Conservation (phyloP, 331 rosid species). For the Spiraea crenata region DNA sequence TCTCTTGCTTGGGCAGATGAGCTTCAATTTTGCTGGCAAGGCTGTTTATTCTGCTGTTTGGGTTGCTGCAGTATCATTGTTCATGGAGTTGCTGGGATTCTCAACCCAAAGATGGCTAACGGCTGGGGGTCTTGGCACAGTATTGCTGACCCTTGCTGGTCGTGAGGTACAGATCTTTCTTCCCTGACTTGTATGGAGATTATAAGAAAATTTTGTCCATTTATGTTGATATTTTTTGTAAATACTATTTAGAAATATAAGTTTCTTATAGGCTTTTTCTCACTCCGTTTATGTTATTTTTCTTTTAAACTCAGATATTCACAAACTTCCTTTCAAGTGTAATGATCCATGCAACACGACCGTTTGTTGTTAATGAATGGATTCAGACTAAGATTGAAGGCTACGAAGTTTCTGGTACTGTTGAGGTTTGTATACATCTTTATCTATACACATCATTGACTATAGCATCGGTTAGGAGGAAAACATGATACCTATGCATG, state of each 20-base stretch:
- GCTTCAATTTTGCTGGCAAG: constrained; percentile 91
- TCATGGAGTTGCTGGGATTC: constrained; percentile 97
- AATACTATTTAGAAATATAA: not conserved
- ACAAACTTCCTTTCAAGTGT: constrained; percentile 96
- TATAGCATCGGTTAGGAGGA: not conserved
- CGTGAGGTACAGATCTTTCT: constrained; percentile 70
- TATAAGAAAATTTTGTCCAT: constrained; percentile 19
- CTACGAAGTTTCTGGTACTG: constrained; percentile 97
- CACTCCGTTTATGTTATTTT: constrained; percentile 12
- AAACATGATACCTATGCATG: not conserved
- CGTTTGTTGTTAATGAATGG: constrained; percentile 91
- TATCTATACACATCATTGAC: constrained; percentile 1
- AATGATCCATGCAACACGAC: constrained; percentile 92
- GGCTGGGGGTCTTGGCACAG: constrained; percentile 99
- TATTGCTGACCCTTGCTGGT: constrained; percentile 91
- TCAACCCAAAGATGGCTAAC: constrained; percentile 97
- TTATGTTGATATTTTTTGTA: not conserved
- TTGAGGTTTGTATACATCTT: constrained; percentile 69
- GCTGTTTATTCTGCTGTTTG: constrained; percentile 87
- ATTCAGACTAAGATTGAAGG: constrained; percentile 95
- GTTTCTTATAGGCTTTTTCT: constrained; percentile 10
- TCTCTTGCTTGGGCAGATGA: constrained; percentile 57
- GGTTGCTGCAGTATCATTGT: constrained; percentile 95
- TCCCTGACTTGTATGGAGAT: constrained; percentile 15
- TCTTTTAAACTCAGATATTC: constrained; percentile 69